Evolutionary conservation across 176 grass and related monocot species (phyloP).

Genomic region (Echinochloa phyllopogon): DNA sequence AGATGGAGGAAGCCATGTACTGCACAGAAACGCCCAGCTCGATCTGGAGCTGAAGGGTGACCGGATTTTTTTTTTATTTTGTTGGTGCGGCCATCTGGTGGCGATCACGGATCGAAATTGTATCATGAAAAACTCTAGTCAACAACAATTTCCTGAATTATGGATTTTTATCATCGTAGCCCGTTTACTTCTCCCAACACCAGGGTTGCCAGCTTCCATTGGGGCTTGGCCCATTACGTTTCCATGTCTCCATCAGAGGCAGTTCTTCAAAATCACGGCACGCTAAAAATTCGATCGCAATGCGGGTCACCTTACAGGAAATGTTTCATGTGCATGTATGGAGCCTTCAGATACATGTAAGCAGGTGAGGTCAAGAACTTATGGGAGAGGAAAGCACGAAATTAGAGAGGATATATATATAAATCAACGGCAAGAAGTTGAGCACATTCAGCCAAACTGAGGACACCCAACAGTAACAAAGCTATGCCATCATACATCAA

Average conservation of each 20-base stretch:
- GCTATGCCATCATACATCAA: not conserved
- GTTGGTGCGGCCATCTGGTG: too few relatives aligned
- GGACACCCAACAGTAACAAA: not conserved
- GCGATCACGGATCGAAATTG: too few relatives aligned
- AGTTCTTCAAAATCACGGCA: too few relatives aligned
- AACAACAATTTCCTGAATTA: too few relatives aligned
- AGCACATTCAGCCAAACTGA: not conserved
- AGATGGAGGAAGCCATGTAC: too few relatives aligned
- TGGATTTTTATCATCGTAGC: too few relatives aligned
- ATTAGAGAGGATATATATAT: not conserved
- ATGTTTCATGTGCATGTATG: constrained; percentile 5
- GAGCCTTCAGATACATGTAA: not conserved
- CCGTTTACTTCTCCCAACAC: too few relatives aligned
- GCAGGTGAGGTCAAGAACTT: not conserved
- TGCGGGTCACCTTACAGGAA: not conserved
- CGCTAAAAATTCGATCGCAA: not conserved
- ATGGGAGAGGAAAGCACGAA: not conserved
- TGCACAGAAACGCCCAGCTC: too few relatives aligned
- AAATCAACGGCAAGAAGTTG: not conserved
- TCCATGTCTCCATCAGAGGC: not conserved
- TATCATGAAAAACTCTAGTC: too few relatives aligned
- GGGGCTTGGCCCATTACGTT: not conserved
- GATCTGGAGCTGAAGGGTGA: too few relatives aligned
- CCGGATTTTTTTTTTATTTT: too few relatives aligned
- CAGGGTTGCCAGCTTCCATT: not conserved